Base-by-base conservation (phyloP, 345 rosid genomes). In the Diplotaxis tenuifolia region DNA sequence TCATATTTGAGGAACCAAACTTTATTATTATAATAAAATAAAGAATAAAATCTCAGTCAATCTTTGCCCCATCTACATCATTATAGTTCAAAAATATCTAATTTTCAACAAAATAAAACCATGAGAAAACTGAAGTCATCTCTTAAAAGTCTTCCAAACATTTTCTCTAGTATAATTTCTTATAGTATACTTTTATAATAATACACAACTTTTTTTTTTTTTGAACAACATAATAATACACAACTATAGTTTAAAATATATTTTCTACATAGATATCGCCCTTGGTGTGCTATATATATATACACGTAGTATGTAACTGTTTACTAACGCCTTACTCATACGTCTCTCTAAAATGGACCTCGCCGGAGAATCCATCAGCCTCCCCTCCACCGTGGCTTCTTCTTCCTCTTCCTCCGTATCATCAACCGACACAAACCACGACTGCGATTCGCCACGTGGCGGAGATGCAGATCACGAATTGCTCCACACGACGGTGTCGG, bases 381-480 rank as follows among this genome's bases (percentile, higher is more conserved):
- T 59, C 31, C 9, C 10, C 31, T 68, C 79, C 55, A 65, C 75
- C 70, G 31, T 75, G 14, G 61, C 58, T 45, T 52, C 68, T 7
- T 20, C 68, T 12, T 62, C 72, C 0, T 62, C 84, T 29, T 75
- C 89, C 12, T 74, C 84, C 58, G 57, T 81, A 3, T 83, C 86
- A 9, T 82, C 89, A 9, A 73, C 80, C 21, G 85, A 84, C 11
- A 45, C 83, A 4, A 67, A 14, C 64, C 67, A 76, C 32, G 87
- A 81, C 8, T 82, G 82, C 31, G 88, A 80, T 22, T 81, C 89
- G 19, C 92, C 88, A 5, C 88, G 85, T 10, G 84, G 82, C 5
- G 78, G 81, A 31, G 75, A 68, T 32, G 71, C 65, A 68, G 85
- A 78, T 12, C 83, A 81, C 42, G 87, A 81, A 28, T 78, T 87